Evolutionary conservation across 2,329 filamentous ascomycete genomes (phyloP).

Genomic region (Clonostachys rosea): DNA sequence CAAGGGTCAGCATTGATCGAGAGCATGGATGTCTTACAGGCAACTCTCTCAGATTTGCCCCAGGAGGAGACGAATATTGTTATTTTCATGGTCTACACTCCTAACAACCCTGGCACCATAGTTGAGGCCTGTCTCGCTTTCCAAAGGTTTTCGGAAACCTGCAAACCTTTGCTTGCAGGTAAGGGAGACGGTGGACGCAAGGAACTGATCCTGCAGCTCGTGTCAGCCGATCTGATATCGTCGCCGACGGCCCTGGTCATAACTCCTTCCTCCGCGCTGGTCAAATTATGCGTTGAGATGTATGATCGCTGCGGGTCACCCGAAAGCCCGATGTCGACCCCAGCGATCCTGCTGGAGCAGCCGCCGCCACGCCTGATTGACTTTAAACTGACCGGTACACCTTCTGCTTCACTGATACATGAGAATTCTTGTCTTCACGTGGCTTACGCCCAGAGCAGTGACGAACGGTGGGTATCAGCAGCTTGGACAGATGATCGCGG

Average conservation of each 20-base stretch:
- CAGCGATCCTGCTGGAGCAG: constrained; percentile 69
- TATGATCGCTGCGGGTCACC: constrained; percentile 70
- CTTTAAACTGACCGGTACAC: constrained; percentile 65
- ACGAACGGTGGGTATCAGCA: constrained; percentile 73
- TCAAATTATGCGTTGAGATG: constrained; percentile 64
- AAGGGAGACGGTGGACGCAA: constrained; percentile 40
- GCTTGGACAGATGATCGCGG: constrained; percentile 80
- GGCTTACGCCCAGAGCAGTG: constrained; percentile 70
- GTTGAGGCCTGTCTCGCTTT: constrained; percentile 72
- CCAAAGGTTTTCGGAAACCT: constrained; percentile 62
- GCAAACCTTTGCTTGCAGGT: constrained; percentile 36
- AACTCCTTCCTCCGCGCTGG: constrained; percentile 55
- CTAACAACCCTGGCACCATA: constrained; percentile 54
- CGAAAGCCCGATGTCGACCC: constrained; percentile 53
- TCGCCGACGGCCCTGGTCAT: constrained; percentile 58
- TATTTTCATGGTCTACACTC: constrained; percentile 71
- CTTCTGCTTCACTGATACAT: constrained; percentile 68
- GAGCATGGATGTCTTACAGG: constrained; percentile 42
- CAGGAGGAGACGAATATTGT: constrained; percentile 59
- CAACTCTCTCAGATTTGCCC: constrained; percentile 34
- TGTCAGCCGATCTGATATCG: constrained; percentile 65
- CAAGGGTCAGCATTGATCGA: constrained; percentile 40
- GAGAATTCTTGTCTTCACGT: constrained; percentile 80
- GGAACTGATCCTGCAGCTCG: constrained; percentile 73
- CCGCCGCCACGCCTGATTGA: constrained; percentile 66